Percentiles rank a stretch among this genome's conserved stretches.
These are phyloP conservation scores for Cyamopsis tetragonoloba DNA, from an alignment of 306 rosid species.

Conservation along the genomic window DNA sequence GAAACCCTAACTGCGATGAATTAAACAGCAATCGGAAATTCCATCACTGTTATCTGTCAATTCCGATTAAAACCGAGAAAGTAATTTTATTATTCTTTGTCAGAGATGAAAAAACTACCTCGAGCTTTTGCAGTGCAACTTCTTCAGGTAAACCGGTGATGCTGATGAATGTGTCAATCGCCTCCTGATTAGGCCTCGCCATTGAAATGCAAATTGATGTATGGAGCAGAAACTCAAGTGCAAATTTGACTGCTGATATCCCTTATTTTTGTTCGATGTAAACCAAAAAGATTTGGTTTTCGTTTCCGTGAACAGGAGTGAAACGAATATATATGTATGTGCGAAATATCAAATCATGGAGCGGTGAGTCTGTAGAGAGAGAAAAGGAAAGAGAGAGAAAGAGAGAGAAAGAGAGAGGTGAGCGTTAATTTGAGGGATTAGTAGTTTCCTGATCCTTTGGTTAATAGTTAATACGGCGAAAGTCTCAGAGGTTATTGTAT, in stretches of 20 bases:
- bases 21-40: background rate
- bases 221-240: slow-evolving; percentile 1
- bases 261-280: background rate
- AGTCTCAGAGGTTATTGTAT: background rate
- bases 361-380: background rate
- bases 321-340: too few relatives aligned
- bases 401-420: background rate
- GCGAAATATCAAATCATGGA: too few relatives aligned
- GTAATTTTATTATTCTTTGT: background rate
- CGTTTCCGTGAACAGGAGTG: background rate
- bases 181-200: slow-evolving; percentile 79
- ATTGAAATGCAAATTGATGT: slow-evolving; percentile 44
- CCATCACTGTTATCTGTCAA: background rate
- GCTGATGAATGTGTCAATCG: slow-evolving; percentile 70
- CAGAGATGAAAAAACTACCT: slow-evolving; percentile 25
- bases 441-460: background rate
- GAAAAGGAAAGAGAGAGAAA: background rate
- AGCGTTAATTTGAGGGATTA: background rate
- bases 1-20: slow-evolving; percentile 19
- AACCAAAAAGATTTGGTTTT: background rate
- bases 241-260: background rate
- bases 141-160: slow-evolving; percentile 69
- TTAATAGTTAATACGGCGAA: background rate
- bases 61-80: background rate
- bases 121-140: slow-evolving; percentile 58